These are phyloP conservation scores for Brachypodium distachyon DNA, from an alignment of 202 grass and related monocot species.

Conservation along the genomic window DNA sequence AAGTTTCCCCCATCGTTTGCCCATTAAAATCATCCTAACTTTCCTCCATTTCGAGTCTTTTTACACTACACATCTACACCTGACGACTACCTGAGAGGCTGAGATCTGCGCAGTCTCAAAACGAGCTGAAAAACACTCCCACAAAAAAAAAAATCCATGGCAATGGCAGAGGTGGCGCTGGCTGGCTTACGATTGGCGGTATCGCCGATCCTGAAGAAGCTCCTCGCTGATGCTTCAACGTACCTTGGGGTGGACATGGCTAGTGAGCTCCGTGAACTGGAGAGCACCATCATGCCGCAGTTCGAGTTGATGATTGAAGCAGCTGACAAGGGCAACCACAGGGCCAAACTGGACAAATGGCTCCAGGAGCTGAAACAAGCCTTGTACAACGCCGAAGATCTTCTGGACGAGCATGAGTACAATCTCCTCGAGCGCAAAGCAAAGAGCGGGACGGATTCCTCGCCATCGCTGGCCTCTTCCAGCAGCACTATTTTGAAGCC, in stretches of 20 bases:
- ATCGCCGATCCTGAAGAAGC: not conserved
- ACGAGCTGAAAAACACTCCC: not conserved
- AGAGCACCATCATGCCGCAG: conserved; percentile 19
- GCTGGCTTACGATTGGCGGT: not conserved
- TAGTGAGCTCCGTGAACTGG: conserved; percentile 30
- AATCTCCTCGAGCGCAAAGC: not conserved
- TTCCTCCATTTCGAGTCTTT: not conserved
- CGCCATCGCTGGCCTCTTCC: not conserved
- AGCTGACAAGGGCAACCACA: conserved; percentile 12
- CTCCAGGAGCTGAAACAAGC: conserved; percentile 20
- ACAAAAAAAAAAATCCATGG: not conserved
- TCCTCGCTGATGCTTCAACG: not conserved
- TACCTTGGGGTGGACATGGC: not conserved
- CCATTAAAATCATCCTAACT: not conserved
- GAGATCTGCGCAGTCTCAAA: not conserved
- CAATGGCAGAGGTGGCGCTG: not conserved
- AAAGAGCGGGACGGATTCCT: not conserved
- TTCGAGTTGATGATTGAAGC: conserved; percentile 25
- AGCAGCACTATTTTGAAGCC: not conserved
- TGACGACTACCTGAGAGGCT: no score
- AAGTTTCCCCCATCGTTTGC: not conserved
- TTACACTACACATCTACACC: not conserved
- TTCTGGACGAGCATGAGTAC: conserved; percentile 28
- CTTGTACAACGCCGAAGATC: conserved; percentile 23
- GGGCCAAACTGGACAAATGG: conserved; percentile 16